Evolutionary conservation across 2,329 filamentous ascomycete genomes (phyloP).

Genomic region (Pseudonectria buxi): DNA sequence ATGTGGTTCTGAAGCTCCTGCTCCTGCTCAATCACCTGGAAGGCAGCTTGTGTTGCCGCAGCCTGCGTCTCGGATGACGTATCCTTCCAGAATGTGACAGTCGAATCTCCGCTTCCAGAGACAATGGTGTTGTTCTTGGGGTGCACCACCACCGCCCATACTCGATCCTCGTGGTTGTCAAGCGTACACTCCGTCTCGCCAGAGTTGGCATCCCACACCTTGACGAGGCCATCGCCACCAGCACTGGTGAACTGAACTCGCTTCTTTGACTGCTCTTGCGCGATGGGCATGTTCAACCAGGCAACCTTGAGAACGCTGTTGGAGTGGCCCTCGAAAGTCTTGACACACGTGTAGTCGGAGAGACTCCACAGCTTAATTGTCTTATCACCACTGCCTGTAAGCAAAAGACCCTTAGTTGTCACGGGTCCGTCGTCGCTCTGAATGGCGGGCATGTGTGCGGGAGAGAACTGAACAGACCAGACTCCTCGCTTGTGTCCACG

Average conservation of each 20-base stretch:
- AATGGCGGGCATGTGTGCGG: conserved; percentile 65
- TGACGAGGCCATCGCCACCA: conserved; percentile 89
- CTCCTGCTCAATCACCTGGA: conserved; percentile 83
- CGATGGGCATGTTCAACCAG: conserved; percentile 61
- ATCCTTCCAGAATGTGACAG: conserved; percentile 92
- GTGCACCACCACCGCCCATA: conserved; percentile 81
- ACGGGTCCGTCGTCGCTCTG: conserved; percentile 65
- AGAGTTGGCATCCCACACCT: conserved; percentile 85
- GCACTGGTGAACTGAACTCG: conserved; percentile 74
- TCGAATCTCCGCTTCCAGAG: conserved; percentile 87
- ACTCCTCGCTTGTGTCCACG: conserved; percentile 91
- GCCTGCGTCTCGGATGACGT: conserved; percentile 76
- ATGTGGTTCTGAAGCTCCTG: conserved; percentile 93
- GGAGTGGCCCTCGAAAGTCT: conserved; percentile 93
- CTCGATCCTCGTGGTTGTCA: conserved; percentile 93
- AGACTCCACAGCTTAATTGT: conserved; percentile 94
- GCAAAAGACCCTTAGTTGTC: conserved; percentile 71
- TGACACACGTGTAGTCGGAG: conserved; percentile 82
- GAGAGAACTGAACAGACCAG: conserved; percentile 90
- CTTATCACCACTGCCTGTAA: conserved; percentile 93
- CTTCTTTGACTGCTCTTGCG: conserved; percentile 47
- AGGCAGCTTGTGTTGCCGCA: conserved; percentile 65
- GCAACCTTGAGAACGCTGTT: conserved; percentile 91
- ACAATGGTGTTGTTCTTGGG: conserved; percentile 65
- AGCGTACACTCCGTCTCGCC: conserved; percentile 84